phyloP scores from a whole-genome alignment of 1,284 basidiomycete genomes.

The Ustanciosporium gigantosporum region DNA sequence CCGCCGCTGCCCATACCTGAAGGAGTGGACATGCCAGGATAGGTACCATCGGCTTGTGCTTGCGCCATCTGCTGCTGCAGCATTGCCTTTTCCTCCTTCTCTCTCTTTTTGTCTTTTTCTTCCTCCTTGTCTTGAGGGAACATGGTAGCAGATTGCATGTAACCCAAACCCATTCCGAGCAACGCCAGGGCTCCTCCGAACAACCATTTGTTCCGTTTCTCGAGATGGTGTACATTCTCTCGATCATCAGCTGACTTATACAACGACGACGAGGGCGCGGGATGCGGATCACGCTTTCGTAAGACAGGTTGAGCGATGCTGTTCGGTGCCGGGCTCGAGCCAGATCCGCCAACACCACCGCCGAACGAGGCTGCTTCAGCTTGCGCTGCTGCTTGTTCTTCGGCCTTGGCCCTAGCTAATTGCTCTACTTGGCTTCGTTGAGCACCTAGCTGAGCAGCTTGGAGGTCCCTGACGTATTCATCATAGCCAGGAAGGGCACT shows the following conservation, averaged over 20 bases:
- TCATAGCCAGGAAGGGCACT: slow-evolving; percentile 27
- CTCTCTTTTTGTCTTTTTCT: slow-evolving; percentile 14
- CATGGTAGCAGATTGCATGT: slow-evolving; percentile 9
- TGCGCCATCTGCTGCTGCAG: slow-evolving; percentile 1
- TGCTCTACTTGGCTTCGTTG: slow-evolving; percentile 1
- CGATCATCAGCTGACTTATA: not conserved
- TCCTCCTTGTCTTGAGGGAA: slow-evolving; percentile 21
- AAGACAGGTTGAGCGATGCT: slow-evolving; percentile 10
- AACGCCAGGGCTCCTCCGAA: not conserved
- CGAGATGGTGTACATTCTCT: not conserved
- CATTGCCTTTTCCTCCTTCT: slow-evolving; percentile 9
- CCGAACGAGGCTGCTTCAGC: not conserved
- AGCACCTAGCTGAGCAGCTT: slow-evolving; percentile 2
- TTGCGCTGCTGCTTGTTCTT: not conserved
- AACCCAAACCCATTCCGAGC: slow-evolving; percentile 4
- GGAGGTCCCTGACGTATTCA: slow-evolving; percentile 5
- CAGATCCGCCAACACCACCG: not conserved
- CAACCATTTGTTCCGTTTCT: slow-evolving; percentile 7
- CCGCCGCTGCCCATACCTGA: not conserved
- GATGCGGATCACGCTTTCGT: slow-evolving; percentile 9
- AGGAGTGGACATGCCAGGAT: too few relatives aligned
- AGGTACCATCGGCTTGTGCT: slow-evolving; percentile 1
- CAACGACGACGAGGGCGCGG: not conserved
- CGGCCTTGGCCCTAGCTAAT: not conserved
- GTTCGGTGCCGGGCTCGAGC: not conserved